Evolutionary conservation across 129 eudicot genomes (phyloP), one percentile per base, ranked within the genome.

Genomic region (Erigeron canadensis): DNA sequence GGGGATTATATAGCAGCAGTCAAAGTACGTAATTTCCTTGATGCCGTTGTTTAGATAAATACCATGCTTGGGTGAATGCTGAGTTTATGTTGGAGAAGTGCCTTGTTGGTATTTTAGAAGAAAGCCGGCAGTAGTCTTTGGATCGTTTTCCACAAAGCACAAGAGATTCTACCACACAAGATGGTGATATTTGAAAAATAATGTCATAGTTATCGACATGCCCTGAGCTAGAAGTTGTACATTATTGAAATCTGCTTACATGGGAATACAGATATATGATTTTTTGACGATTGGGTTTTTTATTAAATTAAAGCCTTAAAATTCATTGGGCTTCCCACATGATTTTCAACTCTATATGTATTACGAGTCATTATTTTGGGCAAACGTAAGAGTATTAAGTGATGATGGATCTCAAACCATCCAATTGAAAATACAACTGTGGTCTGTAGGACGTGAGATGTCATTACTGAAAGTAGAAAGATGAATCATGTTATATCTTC

Each of bases 1-100:
- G 39, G 39, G 42, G 3, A 19, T n/a, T 34, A 28, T 59, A 15
- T 15, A 69, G 0, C 4, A 16, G 18, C 4, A 16, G 18, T 51
- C 16, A 16, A 16, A 41, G 40, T 16, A 23, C 12, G 17, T 28
- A 28, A 54, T 23, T 58, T 71, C 47, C 72, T 56, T 80, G 61
- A 74, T 41, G 17, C 46, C 7, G 40, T 63, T 16, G 62, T 45
- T 70, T 39, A 75, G 84, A 80, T 70, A 80, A 80, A 70, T 80
- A 80, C 73, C 84, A 80, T 80, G 84, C 84, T 38, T 80, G 84
- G 84, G 84, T 80, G 69, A 80, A 80, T 70, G 80, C 80, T 0
- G 84, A 80, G 21, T 75, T 80, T 56, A 74, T 80, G 76, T 23
- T 80, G 64, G 84, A 80, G 63, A 80, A 80, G 47, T 80, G 84